These are phyloP conservation scores for Candida boleticola DNA, from an alignment of 805 yeast genomes.

Conservation along the genomic window DNA sequence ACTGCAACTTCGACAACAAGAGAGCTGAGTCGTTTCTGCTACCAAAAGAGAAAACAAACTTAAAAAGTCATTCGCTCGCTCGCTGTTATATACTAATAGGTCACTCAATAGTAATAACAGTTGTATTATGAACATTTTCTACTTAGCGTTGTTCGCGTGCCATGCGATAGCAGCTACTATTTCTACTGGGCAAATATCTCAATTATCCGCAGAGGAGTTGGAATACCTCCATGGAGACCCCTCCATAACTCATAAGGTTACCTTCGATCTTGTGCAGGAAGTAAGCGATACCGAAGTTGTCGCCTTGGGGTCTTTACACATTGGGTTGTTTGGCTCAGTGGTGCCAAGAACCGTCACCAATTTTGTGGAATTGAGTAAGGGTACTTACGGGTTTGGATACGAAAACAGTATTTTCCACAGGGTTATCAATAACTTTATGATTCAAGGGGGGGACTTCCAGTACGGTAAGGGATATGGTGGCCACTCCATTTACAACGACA, in stretches of 20 bases:
- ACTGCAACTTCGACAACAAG: no score
- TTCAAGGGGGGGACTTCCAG: conserved; percentile 39
- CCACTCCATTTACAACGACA: conserved; percentile 66
- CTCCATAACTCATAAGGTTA: conserved; percentile 44
- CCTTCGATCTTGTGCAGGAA: conserved; percentile 36
- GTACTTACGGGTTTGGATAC: conserved; percentile 54
- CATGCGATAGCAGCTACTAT: background rate
- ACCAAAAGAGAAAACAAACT: no score
- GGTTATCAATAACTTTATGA: conserved; percentile 33
- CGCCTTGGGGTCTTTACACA: conserved; percentile 43
- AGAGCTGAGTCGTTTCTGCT: no score
- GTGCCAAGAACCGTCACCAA: conserved; percentile 49
- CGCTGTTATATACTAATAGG: no score
- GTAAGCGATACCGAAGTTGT: conserved; percentile 11
- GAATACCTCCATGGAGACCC: conserved; percentile 41
- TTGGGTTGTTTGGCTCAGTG: conserved; percentile 65
- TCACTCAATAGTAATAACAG: no score
- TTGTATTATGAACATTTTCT: no score
- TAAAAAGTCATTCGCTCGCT: no score
- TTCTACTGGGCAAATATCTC: background rate
- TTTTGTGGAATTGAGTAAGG: conserved; percentile 28
- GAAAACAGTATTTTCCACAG: conserved; percentile 56
- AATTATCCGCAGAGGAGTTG: conserved; percentile 14
- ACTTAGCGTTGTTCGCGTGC: no score
- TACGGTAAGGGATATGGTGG: conserved; percentile 81